Evolutionary conservation across 352 stramenopile genomes (phyloP), one percentile per base, ranked within the genome.

Genomic region (Phytopythium chamaehyphon): DNA sequence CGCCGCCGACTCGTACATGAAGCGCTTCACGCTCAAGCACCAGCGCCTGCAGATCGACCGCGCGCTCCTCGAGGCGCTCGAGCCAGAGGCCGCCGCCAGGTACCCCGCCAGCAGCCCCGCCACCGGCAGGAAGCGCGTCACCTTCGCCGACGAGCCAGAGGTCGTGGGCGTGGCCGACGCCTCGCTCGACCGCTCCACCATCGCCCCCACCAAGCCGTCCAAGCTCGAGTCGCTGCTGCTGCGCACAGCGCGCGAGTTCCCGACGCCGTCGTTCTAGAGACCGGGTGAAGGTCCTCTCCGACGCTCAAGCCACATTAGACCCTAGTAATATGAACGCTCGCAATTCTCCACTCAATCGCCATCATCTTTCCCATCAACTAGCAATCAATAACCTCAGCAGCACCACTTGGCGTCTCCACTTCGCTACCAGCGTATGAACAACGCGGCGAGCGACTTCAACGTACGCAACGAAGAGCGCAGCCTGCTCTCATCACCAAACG

Each of bases 11-110:
- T 90, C 82, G 40, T 93, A 93, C 76, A 91, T 93, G 83, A 90
- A 90, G 62, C 83, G 83, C 51, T 93, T 93, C 61, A 89, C 82
- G 52, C 71, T 91, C 64, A 91, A 93, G 67, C 89, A 88, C 55
- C 80, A 93, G 61, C 77, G 80, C 24, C 66, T 93, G 19, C 90
- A 88, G 70, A 83, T 93, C 28, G 83, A 93, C 40, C 78, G 89
- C 57, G 83, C 83, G 28, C 83, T 93, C 76, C 68, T 93, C 10
- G 77, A 89, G 51, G 79, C 74, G 22, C 62, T 87, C 19, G 65
- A 84, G 59, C 61, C 65, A 38, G 23, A 56, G 24, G 15, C 24
- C 1, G 7, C 44, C 16, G 26, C 12, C 1, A n/a, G n/a, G n/a
- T 18, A 40, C 12, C 26, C 47, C 9, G 31, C 36, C 19, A 50